A percentile compares a stretch with the other conserved stretches of the same genome.
Evolutionary conservation across 371 early-diverging fungal species (phyloP).

Genomic region (Apophysomyces ossiformis): DNA sequence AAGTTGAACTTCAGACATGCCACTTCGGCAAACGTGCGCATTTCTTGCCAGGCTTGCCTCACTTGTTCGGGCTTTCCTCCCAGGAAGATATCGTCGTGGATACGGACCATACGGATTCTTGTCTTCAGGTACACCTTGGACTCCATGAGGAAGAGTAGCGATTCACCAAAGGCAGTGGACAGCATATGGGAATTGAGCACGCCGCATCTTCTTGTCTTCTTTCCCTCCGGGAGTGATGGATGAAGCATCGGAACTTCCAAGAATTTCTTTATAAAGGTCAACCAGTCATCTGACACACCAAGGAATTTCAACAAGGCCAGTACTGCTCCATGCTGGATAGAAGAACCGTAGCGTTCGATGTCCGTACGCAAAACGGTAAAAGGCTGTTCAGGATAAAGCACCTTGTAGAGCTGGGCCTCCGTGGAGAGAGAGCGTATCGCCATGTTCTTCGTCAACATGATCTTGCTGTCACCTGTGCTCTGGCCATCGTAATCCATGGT

Average conservation of each 20-base stretch:
- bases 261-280: constrained; percentile 16
- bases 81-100: constrained; percentile 26
- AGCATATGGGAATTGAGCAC: constrained; percentile 21
- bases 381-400: not conserved
- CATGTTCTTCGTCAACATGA: constrained; percentile 12
- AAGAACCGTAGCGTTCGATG: constrained; percentile 26
- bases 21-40: constrained; percentile 15
- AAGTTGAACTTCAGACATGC: constrained; percentile 19
- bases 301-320: constrained; percentile 18
- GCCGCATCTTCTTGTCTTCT: constrained; percentile 9
- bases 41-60: constrained; percentile 14
- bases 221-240: constrained; percentile 10
- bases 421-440: constrained; percentile 14
- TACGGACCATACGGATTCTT: constrained; percentile 9
- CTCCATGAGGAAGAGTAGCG: constrained; percentile 22
- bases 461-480: not conserved
- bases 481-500: not conserved
- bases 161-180: constrained; percentile 18
- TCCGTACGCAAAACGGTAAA: constrained; percentile 25
- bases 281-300: constrained; percentile 18
- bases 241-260: constrained; percentile 18
- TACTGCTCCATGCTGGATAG: constrained; percentile 19
- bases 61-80: constrained; percentile 9
- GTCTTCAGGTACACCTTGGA: constrained; percentile 9
- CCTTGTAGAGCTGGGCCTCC: constrained; percentile 20